phyloP scores from a whole-genome alignment of 1,284 basidiomycete genomes.

The Hemileia vastatrix region DNA sequence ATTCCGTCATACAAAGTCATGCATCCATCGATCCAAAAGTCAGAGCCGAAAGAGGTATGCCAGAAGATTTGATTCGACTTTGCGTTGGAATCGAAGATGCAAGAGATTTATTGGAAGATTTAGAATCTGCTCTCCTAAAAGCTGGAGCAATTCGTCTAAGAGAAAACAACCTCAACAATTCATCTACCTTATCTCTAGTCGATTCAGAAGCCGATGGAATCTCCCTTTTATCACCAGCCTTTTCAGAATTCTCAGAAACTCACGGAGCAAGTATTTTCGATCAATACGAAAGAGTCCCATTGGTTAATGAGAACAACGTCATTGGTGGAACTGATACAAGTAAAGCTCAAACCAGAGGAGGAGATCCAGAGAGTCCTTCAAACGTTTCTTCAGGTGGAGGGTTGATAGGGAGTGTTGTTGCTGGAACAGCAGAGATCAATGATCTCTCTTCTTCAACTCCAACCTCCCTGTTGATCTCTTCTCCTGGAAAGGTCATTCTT shows the following conservation, averaged over 20 bases:
- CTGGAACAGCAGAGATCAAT: not conserved
- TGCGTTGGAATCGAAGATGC: conserved; percentile 97
- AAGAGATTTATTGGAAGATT: conserved; percentile 82
- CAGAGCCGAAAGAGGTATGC: conserved; percentile 82
- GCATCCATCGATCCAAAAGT: conserved; percentile 90
- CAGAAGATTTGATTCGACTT: conserved; percentile 91
- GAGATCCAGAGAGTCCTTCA: not conserved
- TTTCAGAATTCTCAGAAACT: not conserved
- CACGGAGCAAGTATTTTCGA: not conserved
- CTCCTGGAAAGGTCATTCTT: conserved; percentile 94
- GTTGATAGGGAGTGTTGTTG: not conserved
- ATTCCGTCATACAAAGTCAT: conserved; percentile 54
- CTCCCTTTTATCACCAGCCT: not conserved
- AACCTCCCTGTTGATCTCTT: conserved; percentile 61
- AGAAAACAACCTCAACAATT: not conserved
- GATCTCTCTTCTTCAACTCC: conserved; percentile 23
- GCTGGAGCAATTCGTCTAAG: conserved; percentile 68
- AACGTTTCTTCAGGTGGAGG: not conserved
- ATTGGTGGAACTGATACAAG: conserved; percentile 27
- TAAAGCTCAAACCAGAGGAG: not conserved
- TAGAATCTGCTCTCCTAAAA: conserved; percentile 79
- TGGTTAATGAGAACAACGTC: not conserved
- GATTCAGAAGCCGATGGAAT: conserved; percentile 22
- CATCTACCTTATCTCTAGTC: conserved; percentile 2
- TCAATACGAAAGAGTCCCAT: conserved; percentile 14